Conservation (phyloP, 345 rosid genomes). For the Aurinia saxatilis region DNA sequence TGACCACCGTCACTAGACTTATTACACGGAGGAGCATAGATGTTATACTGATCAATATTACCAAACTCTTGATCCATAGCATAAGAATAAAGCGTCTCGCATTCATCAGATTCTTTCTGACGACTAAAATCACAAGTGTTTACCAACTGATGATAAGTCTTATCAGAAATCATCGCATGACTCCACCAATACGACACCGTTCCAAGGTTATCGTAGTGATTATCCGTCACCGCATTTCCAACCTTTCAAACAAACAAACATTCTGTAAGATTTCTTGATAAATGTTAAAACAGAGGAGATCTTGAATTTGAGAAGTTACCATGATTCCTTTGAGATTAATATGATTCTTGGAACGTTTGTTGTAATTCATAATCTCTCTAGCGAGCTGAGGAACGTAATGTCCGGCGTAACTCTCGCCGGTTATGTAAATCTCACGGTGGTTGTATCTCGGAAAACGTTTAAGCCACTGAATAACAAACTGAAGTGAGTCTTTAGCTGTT, state of each 20-base stretch:
- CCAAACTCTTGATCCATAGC: conserved; percentile 98
- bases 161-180: conserved; percentile 96
- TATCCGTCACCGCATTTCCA: conserved; percentile 95
- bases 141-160: conserved; percentile 68
- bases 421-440: conserved; percentile 56
- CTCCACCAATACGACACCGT: conserved; percentile 99
- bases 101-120: conserved; percentile 79
- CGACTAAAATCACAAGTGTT: conserved; percentile 74
- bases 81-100: conserved; percentile 75
- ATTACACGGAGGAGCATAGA: conserved; percentile 86
- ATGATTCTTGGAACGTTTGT: conserved; percentile 46
- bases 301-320: conserved; percentile 34
- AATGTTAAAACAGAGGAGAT: neutral
- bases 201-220: conserved; percentile 87
- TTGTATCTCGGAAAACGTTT: conserved; percentile 77
- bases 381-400: conserved; percentile 98
- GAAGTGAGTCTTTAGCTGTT: conserved; percentile 80
- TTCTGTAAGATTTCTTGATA: neutral
- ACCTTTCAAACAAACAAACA: conserved; percentile 42
- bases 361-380: conserved; percentile 57
- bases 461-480: conserved; percentile 71
- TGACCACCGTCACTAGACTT: conserved; percentile 53
- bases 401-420: conserved; percentile 99
- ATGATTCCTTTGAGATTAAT: conserved; percentile 81
- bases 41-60: conserved; percentile 92